Percentiles rank a stretch among this genome's conserved stretches.
These are phyloP conservation scores for Globisporangium radiosum DNA, from an alignment of 352 stramenopile genomes.

Conservation along the genomic window DNA sequence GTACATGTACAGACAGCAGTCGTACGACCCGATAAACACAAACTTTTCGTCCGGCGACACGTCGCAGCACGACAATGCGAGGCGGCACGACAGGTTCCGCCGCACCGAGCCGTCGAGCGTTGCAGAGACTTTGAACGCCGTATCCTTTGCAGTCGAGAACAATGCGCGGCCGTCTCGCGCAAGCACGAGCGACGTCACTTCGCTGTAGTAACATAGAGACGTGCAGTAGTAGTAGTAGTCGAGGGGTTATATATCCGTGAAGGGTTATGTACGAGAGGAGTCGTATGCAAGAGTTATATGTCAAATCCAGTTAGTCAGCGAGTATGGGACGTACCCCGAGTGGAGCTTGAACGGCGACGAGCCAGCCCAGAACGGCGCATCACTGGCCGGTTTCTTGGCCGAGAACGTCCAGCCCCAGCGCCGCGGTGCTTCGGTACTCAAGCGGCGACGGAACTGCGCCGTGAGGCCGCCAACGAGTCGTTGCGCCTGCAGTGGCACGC, in stretches of 20 bases:
- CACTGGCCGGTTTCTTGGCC: constrained; percentile 22
- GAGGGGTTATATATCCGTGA: too few species aligned
- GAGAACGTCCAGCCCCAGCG: constrained; percentile 74
- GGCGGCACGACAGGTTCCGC: constrained; percentile 65
- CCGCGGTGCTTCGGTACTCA: constrained; percentile 56
- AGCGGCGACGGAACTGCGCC: constrained; percentile 64
- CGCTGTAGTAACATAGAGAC: constrained; percentile 18
- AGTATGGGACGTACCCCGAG: constrained; percentile 34
- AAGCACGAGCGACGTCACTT: constrained; percentile 64
- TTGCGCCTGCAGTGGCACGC: constrained; percentile 69
- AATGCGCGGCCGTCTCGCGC: constrained; percentile 53
- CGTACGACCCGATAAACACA: constrained; percentile 77
- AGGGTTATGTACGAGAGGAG: too few species aligned
- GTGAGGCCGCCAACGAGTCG: constrained; percentile 69
- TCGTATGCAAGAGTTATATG: background rate
- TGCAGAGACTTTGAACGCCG: constrained; percentile 71
- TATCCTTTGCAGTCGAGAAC: constrained; percentile 71
- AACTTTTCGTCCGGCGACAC: constrained; percentile 78
- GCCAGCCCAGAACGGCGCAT: constrained; percentile 50
- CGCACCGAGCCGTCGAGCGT: constrained; percentile 57
- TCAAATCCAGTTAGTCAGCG: background rate
- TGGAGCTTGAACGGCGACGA: constrained; percentile 67
- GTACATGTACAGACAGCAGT: constrained; percentile 87
- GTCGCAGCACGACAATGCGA: constrained; percentile 73
- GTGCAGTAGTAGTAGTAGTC: too few species aligned